phyloP scores from a whole-genome alignment of 2,329 filamentous ascomycete species.

The Aspergillus ochraceoroseus region DNA sequence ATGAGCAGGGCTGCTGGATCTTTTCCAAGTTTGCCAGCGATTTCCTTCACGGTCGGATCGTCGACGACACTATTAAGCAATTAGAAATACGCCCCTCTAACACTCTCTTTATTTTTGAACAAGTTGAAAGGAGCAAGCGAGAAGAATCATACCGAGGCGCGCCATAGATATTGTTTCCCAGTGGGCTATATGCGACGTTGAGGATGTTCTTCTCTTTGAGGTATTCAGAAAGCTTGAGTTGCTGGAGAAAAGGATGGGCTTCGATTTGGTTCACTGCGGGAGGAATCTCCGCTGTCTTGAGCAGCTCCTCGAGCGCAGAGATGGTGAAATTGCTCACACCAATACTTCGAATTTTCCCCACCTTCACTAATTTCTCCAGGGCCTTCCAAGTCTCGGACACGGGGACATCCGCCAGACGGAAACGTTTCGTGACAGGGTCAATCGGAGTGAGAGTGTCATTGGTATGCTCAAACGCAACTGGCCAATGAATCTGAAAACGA shows the following conservation, averaged over 20 bases:
- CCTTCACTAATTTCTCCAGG: constrained; percentile 33
- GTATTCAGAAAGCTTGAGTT: constrained; percentile 50
- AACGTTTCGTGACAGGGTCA: constrained; percentile 26
- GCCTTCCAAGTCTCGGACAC: constrained; percentile 35
- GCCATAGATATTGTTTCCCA: constrained; percentile 47
- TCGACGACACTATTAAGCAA: constrained; percentile 50
- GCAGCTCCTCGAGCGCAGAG: constrained; percentile 26
- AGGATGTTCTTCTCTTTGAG: constrained; percentile 51
- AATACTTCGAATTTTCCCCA: constrained; percentile 36
- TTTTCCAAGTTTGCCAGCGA: constrained; percentile 57
- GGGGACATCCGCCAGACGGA: constrained; percentile 27
- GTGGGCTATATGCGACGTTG: constrained; percentile 58
- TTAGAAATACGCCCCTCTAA: constrained; percentile 12
- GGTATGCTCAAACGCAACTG: constrained; percentile 29
- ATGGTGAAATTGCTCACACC: constrained; percentile 43
- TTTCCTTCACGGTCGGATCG: constrained; percentile 56
- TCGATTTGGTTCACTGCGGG: constrained; percentile 64
- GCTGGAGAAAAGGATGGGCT: constrained; percentile 62
- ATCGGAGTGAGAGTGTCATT: constrained; percentile 28
- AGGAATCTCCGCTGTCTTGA: constrained; percentile 45
- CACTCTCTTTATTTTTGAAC: too few relatives aligned
- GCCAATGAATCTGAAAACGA: constrained; percentile 40
- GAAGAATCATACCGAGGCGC: constrained; percentile 26
- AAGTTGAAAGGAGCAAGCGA: too few relatives aligned
- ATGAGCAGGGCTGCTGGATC: constrained; percentile 55